Percentiles rank a stretch among this genome's conserved stretches.
Conservation (phyloP, 352 stramenopile species). For the Phytophthora sansomeana region DNA sequence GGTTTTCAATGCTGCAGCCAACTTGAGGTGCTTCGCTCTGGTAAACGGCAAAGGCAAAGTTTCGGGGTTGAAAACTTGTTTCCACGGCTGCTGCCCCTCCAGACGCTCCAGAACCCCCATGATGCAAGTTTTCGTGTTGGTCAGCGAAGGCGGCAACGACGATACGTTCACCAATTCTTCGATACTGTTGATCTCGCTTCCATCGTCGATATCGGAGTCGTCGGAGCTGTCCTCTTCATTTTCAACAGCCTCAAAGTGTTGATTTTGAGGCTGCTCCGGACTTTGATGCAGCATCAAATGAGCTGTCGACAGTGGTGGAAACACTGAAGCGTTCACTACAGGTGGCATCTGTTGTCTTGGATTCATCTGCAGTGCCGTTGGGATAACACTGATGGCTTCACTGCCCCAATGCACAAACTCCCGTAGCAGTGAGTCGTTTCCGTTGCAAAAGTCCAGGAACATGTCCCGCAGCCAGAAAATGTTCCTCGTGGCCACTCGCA, state of each 20-base stretch:
- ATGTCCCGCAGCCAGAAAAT: slow-evolving; percentile 27
- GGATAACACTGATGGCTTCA: slow-evolving; percentile 32
- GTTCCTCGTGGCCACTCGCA: slow-evolving; percentile 30
- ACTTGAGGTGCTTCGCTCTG: not conserved
- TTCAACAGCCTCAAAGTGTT: not conserved
- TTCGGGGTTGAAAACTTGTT: slow-evolving; percentile 11
- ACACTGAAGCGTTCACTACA: not conserved
- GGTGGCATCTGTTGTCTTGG: not conserved
- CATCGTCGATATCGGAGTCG: slow-evolving; percentile 5
- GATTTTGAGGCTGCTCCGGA: not conserved
- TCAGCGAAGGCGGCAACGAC: not conserved
- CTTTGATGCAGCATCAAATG: not conserved
- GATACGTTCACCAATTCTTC: not conserved
- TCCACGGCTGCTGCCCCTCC: slow-evolving; percentile 23
- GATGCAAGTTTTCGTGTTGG: slow-evolving; percentile 5
- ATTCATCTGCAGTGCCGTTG: not conserved
- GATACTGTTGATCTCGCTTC: slow-evolving; percentile 15
- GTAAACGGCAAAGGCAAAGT: slow-evolving; percentile 18
- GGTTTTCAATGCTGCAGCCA: slow-evolving; percentile 13
- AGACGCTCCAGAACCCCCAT: slow-evolving; percentile 7
- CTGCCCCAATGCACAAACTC: slow-evolving; percentile 19
- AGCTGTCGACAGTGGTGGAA: not conserved
- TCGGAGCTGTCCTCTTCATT: slow-evolving; percentile 12
- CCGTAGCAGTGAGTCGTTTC: slow-evolving; percentile 14
- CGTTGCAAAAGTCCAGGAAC: slow-evolving; percentile 28